phyloP scores from a whole-genome alignment of 345 rosid species.

The Pugionium dolabratum region DNA sequence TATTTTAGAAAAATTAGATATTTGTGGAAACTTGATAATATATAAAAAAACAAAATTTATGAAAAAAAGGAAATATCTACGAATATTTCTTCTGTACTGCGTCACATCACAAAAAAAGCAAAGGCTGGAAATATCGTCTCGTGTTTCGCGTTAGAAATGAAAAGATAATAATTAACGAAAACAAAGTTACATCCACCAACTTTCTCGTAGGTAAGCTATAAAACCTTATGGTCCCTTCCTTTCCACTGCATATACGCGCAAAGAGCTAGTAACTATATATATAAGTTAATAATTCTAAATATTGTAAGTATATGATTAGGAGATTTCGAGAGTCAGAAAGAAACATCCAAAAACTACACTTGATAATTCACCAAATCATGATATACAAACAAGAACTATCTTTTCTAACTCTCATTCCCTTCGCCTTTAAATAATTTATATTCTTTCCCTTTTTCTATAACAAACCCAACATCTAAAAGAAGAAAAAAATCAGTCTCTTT shows the following conservation, averaged over 20 bases:
- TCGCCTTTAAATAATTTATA: conserved; percentile 12
- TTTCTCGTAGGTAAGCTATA: conserved; percentile 25
- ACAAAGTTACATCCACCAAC: conserved; percentile 24
- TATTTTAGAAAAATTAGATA: too few species aligned
- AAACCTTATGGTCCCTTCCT: background rate
- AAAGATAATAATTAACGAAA: conserved; percentile 5
- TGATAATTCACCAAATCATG: conserved; percentile 23
- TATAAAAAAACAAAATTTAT: too few species aligned
- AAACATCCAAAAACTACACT: conserved; percentile 29
- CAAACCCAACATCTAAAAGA: background rate
- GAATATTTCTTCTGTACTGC: conserved; percentile 6
- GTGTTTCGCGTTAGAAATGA: conserved; percentile 31
- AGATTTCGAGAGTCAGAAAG: conserved; percentile 7
- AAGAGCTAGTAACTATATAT: background rate
- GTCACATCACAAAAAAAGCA: conserved; percentile 29
- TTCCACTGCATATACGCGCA: conserved; percentile 14
- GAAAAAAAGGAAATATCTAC: background rate
- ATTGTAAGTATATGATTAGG: conserved; percentile 6
- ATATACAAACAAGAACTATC: conserved; percentile 37
- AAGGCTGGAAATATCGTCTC: conserved; percentile 1
- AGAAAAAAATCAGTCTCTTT: background rate
- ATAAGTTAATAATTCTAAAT: background rate
- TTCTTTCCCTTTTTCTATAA: background rate
- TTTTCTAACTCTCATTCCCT: conserved; percentile 24
- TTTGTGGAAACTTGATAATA: too few species aligned